phyloP scores from a whole-genome alignment of 2,329 filamentous ascomycete genomes.

The Curvularia sp. region DNA sequence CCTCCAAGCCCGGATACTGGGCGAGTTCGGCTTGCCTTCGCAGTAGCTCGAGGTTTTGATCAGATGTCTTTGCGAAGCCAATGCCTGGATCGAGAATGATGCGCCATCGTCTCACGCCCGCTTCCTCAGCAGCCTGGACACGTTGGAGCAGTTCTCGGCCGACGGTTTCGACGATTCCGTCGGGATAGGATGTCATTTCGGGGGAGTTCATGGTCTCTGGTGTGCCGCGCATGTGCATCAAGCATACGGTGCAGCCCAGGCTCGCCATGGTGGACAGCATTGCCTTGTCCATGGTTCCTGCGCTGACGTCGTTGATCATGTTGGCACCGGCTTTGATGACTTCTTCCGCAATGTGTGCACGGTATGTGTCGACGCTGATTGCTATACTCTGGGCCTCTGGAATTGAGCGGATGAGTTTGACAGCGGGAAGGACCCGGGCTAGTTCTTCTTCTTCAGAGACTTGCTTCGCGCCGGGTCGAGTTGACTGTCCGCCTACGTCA shows the following conservation, averaged over 20 bases:
- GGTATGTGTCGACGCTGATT: slow-evolving; percentile 93
- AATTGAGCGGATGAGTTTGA: slow-evolving; percentile 73
- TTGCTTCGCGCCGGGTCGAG: slow-evolving; percentile 75
- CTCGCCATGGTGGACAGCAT: slow-evolving; percentile 85
- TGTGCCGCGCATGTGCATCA: slow-evolving; percentile 95
- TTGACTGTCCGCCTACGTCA: slow-evolving; percentile 93
- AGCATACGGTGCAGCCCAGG: slow-evolving; percentile 77
- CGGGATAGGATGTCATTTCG: slow-evolving; percentile 65
- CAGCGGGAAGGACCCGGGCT: slow-evolving; percentile 78
- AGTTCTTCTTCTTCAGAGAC: slow-evolving; percentile 77
- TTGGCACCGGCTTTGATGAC: slow-evolving; percentile 82
- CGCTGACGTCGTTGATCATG: slow-evolving; percentile 94
- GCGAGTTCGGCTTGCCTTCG: slow-evolving; percentile 68
- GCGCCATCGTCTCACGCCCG: slow-evolving; percentile 88
- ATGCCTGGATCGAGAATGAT: slow-evolving; percentile 94
- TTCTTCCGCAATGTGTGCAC: slow-evolving; percentile 78
- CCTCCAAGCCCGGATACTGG: slow-evolving; percentile 61
- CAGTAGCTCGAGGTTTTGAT: slow-evolving; percentile 83
- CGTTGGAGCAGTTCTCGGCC: slow-evolving; percentile 72
- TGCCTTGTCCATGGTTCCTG: slow-evolving; percentile 75
- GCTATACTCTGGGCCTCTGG: slow-evolving; percentile 69
- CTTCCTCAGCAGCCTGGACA: slow-evolving; percentile 76
- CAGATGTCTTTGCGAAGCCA: slow-evolving; percentile 85
- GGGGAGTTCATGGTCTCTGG: slow-evolving; percentile 77
- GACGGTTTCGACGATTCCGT: slow-evolving; percentile 71